phyloP scores from a whole-genome alignment of 495 filamentous ascomycete genomes.

The Oidiodendron maius region DNA sequence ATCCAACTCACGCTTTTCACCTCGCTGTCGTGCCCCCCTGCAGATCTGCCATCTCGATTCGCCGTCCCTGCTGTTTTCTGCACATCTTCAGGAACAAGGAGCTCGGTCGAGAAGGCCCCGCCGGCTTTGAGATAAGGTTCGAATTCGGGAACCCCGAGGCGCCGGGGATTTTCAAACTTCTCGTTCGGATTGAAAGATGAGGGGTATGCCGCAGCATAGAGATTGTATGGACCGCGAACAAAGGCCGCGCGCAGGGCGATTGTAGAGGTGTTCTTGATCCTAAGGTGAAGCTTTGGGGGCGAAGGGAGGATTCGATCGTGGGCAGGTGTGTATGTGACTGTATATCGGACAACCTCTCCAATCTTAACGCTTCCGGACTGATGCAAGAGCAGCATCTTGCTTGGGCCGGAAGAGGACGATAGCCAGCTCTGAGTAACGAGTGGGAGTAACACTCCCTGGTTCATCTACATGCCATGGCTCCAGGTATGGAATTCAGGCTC shows the following conservation, averaged over 20 bases:
- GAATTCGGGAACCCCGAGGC: constrained; percentile 73
- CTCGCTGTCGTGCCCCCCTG: constrained; percentile 24
- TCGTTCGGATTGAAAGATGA: constrained; percentile 71
- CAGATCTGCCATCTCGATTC: constrained; percentile 15
- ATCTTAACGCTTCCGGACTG: constrained; percentile 86
- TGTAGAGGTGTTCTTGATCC: constrained; percentile 86
- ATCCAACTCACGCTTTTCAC: constrained; percentile 71
- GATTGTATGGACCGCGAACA: constrained; percentile 89
- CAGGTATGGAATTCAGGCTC: too few species aligned
- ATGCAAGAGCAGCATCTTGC: constrained; percentile 78
- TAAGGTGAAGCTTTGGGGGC: constrained; percentile 70
- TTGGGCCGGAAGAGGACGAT: background rate
- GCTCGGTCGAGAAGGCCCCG: constrained; percentile 70
- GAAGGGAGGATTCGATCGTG: constrained; percentile 81
- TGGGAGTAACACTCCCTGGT: too few species aligned
- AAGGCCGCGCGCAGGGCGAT: constrained; percentile 90
- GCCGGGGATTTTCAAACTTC: constrained; percentile 55
- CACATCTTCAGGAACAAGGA: constrained; percentile 70
- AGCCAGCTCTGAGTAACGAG: background rate
- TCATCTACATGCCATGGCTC: too few species aligned
- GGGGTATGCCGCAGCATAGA: constrained; percentile 80
- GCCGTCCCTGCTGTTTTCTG: constrained; percentile 42
- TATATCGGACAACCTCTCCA: constrained; percentile 88
- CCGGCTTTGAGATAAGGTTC: constrained; percentile 96
- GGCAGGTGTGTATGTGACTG: constrained; percentile 87